A percentile compares a stretch with the other conserved stretches of the same genome.
phyloP scores from a whole-genome alignment of 768 basidiomycete genomes.

The Naganishia vishniacii region DNA sequence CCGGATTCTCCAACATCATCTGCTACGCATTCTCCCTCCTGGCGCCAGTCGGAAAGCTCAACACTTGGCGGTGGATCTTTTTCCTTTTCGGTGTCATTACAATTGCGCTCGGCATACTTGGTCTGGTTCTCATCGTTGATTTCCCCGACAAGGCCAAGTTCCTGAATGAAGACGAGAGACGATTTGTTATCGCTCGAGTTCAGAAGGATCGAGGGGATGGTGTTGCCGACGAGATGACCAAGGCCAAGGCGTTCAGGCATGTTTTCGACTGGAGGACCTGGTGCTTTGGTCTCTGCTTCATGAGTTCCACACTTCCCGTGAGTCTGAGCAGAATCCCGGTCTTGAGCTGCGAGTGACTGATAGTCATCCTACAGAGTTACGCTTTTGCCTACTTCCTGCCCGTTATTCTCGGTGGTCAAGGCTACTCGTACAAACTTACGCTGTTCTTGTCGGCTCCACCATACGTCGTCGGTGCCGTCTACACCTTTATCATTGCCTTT shows the following conservation, averaged over 20 bases:
- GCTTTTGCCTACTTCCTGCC: constrained; percentile 37
- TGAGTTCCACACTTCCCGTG: constrained; percentile 34
- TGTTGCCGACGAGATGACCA: constrained; percentile 35
- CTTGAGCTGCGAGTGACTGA: neutral
- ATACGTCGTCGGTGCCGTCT: constrained; percentile 35
- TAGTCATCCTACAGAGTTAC: constrained; percentile 25
- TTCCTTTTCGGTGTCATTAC: constrained; percentile 39
- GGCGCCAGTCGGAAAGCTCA: constrained; percentile 25
- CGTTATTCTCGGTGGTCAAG: constrained; percentile 39
- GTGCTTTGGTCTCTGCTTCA: constrained; percentile 38
- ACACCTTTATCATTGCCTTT: constrained; percentile 32
- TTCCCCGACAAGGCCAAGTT: constrained; percentile 47
- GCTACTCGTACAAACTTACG: constrained; percentile 38
- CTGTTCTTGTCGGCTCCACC: constrained; percentile 42
- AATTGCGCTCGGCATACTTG: constrained; percentile 32
- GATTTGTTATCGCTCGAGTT: constrained; percentile 35
- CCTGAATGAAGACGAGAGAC: constrained; percentile 36
- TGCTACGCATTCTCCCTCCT: constrained; percentile 31
- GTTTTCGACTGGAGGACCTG: constrained; percentile 40
- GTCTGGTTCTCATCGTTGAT: constrained; percentile 37
- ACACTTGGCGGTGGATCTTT: constrained; percentile 47
- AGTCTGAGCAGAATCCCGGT: neutral
- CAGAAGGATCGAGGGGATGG: constrained; percentile 42
- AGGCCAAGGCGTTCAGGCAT: constrained; percentile 31
- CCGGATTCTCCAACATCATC: constrained; percentile 34